These are phyloP conservation scores for Peronosclerospora sorghi DNA, from an alignment of 352 stramenopile species.

Conservation along the genomic window DNA sequence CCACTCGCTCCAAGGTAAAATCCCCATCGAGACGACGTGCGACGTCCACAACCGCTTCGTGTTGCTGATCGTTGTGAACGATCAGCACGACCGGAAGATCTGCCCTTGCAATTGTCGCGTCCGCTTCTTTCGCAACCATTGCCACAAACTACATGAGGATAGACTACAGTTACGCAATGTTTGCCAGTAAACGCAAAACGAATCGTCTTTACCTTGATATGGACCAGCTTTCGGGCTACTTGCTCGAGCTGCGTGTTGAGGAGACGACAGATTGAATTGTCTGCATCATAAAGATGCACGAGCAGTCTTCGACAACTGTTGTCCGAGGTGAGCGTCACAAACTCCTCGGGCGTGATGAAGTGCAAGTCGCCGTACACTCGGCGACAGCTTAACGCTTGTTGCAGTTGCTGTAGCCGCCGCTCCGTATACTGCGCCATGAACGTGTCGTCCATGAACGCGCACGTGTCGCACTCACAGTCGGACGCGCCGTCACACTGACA, in stretches of 20 bases:
- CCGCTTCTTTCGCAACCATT: slow-evolving; percentile 51
- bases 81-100: slow-evolving; percentile 65
- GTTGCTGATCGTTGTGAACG: slow-evolving; percentile 36
- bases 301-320: slow-evolving; percentile 14
- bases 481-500: slow-evolving; percentile 16
- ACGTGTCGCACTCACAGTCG: slow-evolving; percentile 32
- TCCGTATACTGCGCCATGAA: slow-evolving; percentile 53
- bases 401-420: slow-evolving; percentile 56
- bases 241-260: slow-evolving; percentile 55
- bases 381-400: slow-evolving; percentile 22
- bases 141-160: slow-evolving; percentile 29
- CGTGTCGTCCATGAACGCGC: slow-evolving; percentile 38
- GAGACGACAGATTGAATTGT: slow-evolving; percentile 63
- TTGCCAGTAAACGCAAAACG: not conserved
- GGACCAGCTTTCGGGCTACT: slow-evolving; percentile 39
- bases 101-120: slow-evolving; percentile 45
- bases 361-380: slow-evolving; percentile 43
- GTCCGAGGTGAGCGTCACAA: slow-evolving; percentile 32
- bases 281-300: slow-evolving; percentile 55
- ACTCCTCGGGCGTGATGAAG: slow-evolving; percentile 42
- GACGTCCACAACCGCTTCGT: slow-evolving; percentile 59
- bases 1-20: slow-evolving; percentile 46
- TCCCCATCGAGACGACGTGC: slow-evolving; percentile 40
- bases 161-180: not conserved
- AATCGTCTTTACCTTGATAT: slow-evolving; percentile 38